Evolutionary conservation across 495 filamentous ascomycete species (phyloP).

Genomic region (Mytilinidion resinicola): DNA sequence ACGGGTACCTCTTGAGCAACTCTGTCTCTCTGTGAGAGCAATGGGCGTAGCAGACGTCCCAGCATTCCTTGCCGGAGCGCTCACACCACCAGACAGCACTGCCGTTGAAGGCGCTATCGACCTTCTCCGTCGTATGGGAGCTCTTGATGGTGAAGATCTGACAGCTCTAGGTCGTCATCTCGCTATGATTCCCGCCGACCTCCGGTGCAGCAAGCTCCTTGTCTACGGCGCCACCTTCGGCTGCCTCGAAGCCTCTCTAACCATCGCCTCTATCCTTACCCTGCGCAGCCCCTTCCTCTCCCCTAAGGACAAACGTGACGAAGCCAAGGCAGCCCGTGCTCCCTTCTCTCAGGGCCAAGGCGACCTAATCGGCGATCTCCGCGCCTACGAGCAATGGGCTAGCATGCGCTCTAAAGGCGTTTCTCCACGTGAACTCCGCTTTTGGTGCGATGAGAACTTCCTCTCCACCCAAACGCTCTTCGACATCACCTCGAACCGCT

Average conservation of each 20-base stretch:
- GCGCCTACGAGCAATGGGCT: constrained; percentile 77
- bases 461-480: constrained; percentile 74
- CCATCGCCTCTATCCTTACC: constrained; percentile 86
- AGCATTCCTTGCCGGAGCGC: constrained; percentile 73
- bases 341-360: constrained; percentile 71
- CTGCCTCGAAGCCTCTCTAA: constrained; percentile 79
- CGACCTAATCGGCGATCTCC: constrained; percentile 78
- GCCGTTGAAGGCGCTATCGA: constrained; percentile 79
- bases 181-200: constrained; percentile 87
- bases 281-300: constrained; percentile 77
- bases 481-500: constrained; percentile 79
- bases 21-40: constrained; percentile 87
- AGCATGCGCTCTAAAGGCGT: constrained; percentile 48
- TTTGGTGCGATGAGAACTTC: constrained; percentile 84
- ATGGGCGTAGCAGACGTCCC: constrained; percentile 84
- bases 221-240: constrained; percentile 92
- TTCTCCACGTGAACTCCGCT: constrained; percentile 56
- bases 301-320: constrained; percentile 72
- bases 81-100: constrained; percentile 76
- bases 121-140: constrained; percentile 77
- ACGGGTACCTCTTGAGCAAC: constrained; percentile 85
- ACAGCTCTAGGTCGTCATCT: constrained; percentile 88
- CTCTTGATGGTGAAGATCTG: constrained; percentile 73
- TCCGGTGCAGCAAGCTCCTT: constrained; percentile 90
- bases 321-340: constrained; percentile 68